Evolutionary conservation across 257 asterid genomes (phyloP).

Genomic region (Jacaranda mimosifolia): DNA sequence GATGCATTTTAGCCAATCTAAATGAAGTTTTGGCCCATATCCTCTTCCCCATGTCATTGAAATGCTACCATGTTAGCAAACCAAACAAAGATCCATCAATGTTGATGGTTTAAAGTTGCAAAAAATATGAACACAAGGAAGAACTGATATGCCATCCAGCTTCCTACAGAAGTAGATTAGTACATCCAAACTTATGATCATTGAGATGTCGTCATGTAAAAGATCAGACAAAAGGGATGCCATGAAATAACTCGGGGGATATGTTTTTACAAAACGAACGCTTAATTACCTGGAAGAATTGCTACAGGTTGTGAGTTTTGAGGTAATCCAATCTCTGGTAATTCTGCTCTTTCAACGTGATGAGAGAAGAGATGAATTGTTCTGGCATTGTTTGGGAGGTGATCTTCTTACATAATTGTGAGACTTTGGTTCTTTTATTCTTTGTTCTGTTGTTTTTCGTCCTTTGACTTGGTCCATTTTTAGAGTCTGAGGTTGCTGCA

Average conservation of each 20-base stretch:
- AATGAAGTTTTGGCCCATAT: too few species aligned
- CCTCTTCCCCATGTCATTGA: too few species aligned
- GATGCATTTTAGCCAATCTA: too few species aligned
- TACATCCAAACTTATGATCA: not conserved
- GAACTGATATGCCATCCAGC: not conserved
- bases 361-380: conserved; percentile 15
- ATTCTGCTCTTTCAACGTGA: conserved; percentile 29
- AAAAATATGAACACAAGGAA: not conserved
- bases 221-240: not conserved
- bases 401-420: not conserved
- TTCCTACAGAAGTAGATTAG: not conserved
- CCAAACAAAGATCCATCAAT: not conserved
- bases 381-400: conserved; percentile 2
- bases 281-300: conserved; percentile 30
- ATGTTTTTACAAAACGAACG: not conserved
- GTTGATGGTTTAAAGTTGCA: too few species aligned
- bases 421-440: not conserved
- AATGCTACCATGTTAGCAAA: too few species aligned
- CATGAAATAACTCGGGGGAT: not conserved
- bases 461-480: conserved; percentile 29
- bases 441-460: not conserved
- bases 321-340: conserved; percentile 7
- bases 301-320: conserved; percentile 6
- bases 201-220: not conserved
- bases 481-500: conserved; percentile 40